Evolutionary conservation across 768 basidiomycete genomes (phyloP).

Genomic region (Leucosporidium yakuticum): DNA sequence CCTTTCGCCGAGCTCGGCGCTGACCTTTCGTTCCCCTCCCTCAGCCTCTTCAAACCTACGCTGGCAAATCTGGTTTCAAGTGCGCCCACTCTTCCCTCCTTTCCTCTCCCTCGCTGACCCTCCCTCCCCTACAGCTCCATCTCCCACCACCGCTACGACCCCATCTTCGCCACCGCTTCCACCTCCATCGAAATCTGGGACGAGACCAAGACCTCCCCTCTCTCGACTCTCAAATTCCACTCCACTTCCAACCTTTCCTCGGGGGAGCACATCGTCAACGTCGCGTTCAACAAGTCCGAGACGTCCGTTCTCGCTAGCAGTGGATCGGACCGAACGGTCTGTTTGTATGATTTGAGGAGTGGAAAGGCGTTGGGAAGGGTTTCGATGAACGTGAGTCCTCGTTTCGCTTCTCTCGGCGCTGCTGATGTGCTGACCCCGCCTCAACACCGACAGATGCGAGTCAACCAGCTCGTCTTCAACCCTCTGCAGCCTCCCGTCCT

Average conservation of each 20-base stretch:
- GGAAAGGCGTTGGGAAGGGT: conserved; percentile 89
- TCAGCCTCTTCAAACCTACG: conserved; percentile 68
- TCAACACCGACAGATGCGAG: conserved; percentile 60
- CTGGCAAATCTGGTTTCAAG: conserved; percentile 88
- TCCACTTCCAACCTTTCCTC: conserved; percentile 74
- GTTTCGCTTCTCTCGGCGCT: background rate
- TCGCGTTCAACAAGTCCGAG: conserved; percentile 91
- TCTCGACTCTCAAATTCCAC: conserved; percentile 36
- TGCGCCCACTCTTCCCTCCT: conserved; percentile 44
- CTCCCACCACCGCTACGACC: conserved; percentile 83
- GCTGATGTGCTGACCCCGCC: background rate
- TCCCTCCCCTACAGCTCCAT: conserved; percentile 59
- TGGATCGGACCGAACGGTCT: conserved; percentile 91
- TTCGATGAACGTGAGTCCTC: conserved; percentile 67
- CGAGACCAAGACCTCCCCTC: conserved; percentile 62
- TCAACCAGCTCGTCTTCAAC: conserved; percentile 88
- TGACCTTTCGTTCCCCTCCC: background rate
- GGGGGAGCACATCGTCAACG: conserved; percentile 77
- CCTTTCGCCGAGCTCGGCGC: conserved; percentile 7
- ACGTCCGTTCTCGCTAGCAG: conserved; percentile 89
- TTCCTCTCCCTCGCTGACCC: background rate
- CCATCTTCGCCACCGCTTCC: conserved; percentile 90
- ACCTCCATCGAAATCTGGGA: conserved; percentile 96
- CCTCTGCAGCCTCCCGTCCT: conserved; percentile 88
- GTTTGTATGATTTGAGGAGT: conserved; percentile 90